These are phyloP conservation scores for Fusarium anguioides DNA, from an alignment of 2,329 filamentous ascomycete genomes.

Conservation along the genomic window DNA sequence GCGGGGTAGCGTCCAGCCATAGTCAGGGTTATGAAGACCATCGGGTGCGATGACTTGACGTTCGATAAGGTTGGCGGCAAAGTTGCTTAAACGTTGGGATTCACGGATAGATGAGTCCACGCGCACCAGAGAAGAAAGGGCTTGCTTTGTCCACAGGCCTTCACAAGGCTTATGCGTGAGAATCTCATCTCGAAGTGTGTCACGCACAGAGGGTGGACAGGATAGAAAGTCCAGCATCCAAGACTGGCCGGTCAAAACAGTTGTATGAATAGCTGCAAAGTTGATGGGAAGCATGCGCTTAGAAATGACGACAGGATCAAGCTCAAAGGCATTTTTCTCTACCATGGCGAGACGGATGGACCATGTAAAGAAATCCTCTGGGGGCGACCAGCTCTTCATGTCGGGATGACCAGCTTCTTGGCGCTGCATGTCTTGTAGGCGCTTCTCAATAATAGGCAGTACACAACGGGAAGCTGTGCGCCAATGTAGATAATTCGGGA, in stretches of 20 bases:
- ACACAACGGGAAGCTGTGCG: conserved; percentile 55
- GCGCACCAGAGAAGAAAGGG: conserved; percentile 56
- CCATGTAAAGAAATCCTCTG: conserved; percentile 70
- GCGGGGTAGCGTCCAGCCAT: conserved; percentile 52
- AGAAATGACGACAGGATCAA: conserved; percentile 60
- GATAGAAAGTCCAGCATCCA: conserved; percentile 60
- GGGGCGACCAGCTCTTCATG: conserved; percentile 56
- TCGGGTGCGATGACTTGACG: conserved; percentile 58
- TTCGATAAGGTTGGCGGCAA: conserved; percentile 58
- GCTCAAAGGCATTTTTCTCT: conserved; percentile 57
- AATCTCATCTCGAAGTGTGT: conserved; percentile 58
- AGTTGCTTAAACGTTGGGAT: conserved; percentile 61
- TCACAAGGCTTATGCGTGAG: conserved; percentile 38
- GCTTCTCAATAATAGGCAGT: conserved; percentile 61
- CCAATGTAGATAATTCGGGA: conserved; percentile 61
- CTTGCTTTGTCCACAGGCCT: conserved; percentile 59
- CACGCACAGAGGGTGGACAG: conserved; percentile 52
- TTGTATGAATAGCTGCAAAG: conserved; percentile 70
- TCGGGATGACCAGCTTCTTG: conserved; percentile 55
- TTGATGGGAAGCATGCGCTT: conserved; percentile 65
- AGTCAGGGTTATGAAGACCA: conserved; percentile 54
- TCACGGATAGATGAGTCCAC: conserved; percentile 65
- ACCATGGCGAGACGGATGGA: conserved; percentile 61
- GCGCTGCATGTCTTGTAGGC: conserved; percentile 58
- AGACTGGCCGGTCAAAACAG: conserved; percentile 61